Evolutionary conservation across 2,329 filamentous ascomycete genomes (phyloP).

Genomic region (Diaporthe vaccinii): DNA sequence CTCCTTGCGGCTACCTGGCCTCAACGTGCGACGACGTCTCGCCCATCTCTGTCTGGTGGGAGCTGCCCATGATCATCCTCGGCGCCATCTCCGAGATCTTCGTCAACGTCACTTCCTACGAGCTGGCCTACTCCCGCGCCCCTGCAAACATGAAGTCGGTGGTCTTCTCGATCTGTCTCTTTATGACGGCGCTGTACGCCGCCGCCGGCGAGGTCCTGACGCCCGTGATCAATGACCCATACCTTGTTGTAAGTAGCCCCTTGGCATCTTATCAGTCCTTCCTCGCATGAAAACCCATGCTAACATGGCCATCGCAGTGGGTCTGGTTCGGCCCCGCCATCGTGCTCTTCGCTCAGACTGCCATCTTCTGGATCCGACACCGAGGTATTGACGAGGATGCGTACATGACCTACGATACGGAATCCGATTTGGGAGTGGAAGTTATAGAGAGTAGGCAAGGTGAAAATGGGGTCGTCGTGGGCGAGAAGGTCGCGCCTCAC

Average conservation of each 20-base stretch:
- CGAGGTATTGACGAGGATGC: slow-evolving; percentile 60
- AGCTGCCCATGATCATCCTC: slow-evolving; percentile 64
- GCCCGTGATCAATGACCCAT: slow-evolving; percentile 58
- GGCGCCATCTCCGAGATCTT: slow-evolving; percentile 69
- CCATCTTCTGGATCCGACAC: slow-evolving; percentile 64
- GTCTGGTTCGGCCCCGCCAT: slow-evolving; percentile 63
- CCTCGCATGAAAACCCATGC: background rate
- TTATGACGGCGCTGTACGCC: slow-evolving; percentile 70
- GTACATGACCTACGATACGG: slow-evolving; percentile 53
- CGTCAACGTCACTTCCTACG: slow-evolving; percentile 73
- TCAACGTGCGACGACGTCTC: slow-evolving; percentile 52
- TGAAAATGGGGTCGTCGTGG: background rate
- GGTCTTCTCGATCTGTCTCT: slow-evolving; percentile 68
- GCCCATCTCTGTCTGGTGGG: slow-evolving; percentile 65
- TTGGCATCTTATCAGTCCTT: too few relatives aligned
- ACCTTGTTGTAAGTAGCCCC: slow-evolving; percentile 49
- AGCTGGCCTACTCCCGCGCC: slow-evolving; percentile 78
- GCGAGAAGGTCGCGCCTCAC: background rate
- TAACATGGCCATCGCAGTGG: slow-evolving; percentile 43
- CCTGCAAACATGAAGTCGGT: slow-evolving; percentile 74
- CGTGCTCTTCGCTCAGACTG: slow-evolving; percentile 59
- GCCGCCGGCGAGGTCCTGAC: slow-evolving; percentile 61
- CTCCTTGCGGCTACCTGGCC: slow-evolving; percentile 64
- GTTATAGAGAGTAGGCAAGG: fast-evolving
- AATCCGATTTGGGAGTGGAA: slow-evolving; percentile 33